Base-by-base conservation (phyloP, 805 yeast genomes). In the Yamadazyma olivae region DNA sequence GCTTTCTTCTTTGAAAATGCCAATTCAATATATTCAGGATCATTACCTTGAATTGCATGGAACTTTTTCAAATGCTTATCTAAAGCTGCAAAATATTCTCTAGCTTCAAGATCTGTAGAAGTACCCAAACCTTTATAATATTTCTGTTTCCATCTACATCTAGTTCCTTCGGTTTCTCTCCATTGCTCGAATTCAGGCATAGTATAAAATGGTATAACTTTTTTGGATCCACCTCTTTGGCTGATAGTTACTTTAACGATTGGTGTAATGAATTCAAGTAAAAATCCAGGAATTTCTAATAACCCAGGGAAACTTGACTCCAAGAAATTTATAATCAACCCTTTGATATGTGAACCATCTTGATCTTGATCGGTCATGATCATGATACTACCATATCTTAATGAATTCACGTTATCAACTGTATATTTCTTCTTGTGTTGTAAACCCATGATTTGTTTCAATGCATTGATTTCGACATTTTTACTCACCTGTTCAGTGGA, bases 281-380 rank as follows among this genome's bases (percentile, higher is more conserved):
- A 68, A 52, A 93, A 93, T 0, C 95, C 97, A 1, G 97, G 96
- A 33, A 91, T 75, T 40, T 83, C 84, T 20, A 93, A 67, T 46
- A 93, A 66, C 2, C 98, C 99, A 1, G 98, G 98, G 67, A 93
- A 93, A 21, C 95, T 83, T 4, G 91, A 76, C 59, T 91, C 98
- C 40, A 93, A 66, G 53, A 93, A 93, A 58, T 93, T 93, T 53
- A 93, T 93, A 39, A 93, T 77, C 47, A 93, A 74, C 46, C 99
- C 99, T 57, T 93, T 93, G 58, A 93, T 93, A 68, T 93, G 99
- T 13, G 95, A 84, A 43, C 99, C 99, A 73, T 93, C 99, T 50
- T 90, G 95, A 87, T 93, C 99, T 65, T 93, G 99, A 83, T 93
- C 99, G 5, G 99, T 89, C 98, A 93, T 93, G 56, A 93, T 89